Percentiles rank a stretch among this genome's conserved stretches.
Evolutionary conservation across 2,329 filamentous ascomycete species (phyloP).

Genomic region (Thelonectria discophora): DNA sequence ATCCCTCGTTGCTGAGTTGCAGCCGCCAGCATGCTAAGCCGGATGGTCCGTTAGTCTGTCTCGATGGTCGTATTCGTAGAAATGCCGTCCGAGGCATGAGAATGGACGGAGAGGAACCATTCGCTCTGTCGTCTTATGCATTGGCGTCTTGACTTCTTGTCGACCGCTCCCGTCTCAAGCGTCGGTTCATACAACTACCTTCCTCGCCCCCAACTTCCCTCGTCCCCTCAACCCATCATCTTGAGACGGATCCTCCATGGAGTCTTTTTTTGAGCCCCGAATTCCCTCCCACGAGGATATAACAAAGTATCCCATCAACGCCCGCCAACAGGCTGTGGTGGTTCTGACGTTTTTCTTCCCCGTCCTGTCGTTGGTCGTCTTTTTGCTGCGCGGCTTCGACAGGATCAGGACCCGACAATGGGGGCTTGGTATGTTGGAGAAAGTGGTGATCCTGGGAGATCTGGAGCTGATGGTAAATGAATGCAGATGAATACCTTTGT

Average conservation of each 20-base stretch:
- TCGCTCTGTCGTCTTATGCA: background rate
- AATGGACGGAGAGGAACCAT: background rate
- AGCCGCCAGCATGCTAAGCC: background rate
- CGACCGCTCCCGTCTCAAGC: background rate
- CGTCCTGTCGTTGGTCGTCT: constrained; percentile 12
- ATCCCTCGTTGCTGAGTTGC: background rate
- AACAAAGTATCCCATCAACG: constrained; percentile 10
- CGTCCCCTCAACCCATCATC: background rate
- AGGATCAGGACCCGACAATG: constrained; percentile 23
- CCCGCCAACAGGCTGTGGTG: constrained; percentile 19
- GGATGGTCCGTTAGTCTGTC: background rate
- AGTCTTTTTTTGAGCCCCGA: constrained; percentile 16
- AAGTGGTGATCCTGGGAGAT: background rate
- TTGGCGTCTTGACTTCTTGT: too few relatives aligned
- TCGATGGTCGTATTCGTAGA: background rate
- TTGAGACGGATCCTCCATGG: constrained; percentile 9
- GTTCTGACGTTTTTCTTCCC: constrained; percentile 25
- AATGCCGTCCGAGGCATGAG: background rate
- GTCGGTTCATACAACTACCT: constrained; percentile 11
- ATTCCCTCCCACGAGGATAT: constrained; percentile 18
- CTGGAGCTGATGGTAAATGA: background rate
- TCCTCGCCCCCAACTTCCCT: background rate
- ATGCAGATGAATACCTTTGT: constrained; percentile 24
- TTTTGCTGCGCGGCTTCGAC: constrained; percentile 20
- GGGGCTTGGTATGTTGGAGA: constrained; percentile 22